Conservation (phyloP, 352 stramenopile species). For the Globisporangium splendens region DNA sequence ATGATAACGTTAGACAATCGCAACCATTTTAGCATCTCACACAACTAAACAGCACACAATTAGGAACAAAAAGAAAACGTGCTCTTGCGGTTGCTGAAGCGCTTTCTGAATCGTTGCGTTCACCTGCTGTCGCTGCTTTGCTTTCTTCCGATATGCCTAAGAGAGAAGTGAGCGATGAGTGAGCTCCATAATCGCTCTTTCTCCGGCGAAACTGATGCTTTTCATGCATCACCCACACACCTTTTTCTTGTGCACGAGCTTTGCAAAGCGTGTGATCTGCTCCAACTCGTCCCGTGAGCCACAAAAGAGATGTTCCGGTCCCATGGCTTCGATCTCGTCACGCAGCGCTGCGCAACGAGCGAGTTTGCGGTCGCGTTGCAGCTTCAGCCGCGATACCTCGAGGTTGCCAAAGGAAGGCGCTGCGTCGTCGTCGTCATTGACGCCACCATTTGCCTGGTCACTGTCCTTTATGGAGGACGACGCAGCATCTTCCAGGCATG, state of each 20-base stretch:
- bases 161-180: not conserved
- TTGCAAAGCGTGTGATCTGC: slow-evolving; percentile 17
- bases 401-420: slow-evolving; percentile 4
- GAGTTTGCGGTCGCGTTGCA: slow-evolving; percentile 23
- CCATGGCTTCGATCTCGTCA: slow-evolving; percentile 17
- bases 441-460: too few relatives aligned
- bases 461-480: too few relatives aligned
- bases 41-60: too few relatives aligned
- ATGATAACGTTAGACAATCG: too few relatives aligned
- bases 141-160: slow-evolving; percentile 14
- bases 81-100: not conserved
- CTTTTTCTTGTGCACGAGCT: slow-evolving; percentile 27
- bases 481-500: not conserved
- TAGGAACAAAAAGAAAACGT: too few relatives aligned
- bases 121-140: slow-evolving; percentile 5
- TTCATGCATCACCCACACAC: slow-evolving; percentile 8
- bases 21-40: too few relatives aligned
- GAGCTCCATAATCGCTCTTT: not conserved
- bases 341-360: slow-evolving; percentile 17
- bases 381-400: slow-evolving; percentile 19
- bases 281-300: not conserved
- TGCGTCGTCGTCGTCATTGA: not conserved
- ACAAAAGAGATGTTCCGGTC: slow-evolving; percentile 16
- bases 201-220: too few relatives aligned
- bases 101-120: slow-evolving; percentile 6